Evolutionary conservation across 805 yeast species (phyloP), one percentile per base, ranked within the genome.

Genomic region (Yamadazyma insecticola): DNA sequence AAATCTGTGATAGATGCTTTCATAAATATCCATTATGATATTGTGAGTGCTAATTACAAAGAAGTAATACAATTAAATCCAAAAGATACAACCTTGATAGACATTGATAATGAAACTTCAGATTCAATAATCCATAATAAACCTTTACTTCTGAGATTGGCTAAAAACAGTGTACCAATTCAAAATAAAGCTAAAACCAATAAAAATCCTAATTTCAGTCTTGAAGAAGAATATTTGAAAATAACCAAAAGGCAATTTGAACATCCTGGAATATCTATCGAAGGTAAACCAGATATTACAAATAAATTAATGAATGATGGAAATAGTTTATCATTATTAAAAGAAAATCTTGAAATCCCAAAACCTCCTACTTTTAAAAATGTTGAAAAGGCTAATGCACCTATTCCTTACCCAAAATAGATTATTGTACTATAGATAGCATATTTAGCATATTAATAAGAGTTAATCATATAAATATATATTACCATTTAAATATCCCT

Each of bases 321-420:
- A 45, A 37, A 56, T 5, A 44, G 50, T 12, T 45, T 59, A 18
- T 37, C 42, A 2, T n/a, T n/a, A n/a, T n/a, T n/a, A n/a, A 36
- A 41, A 4, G 32, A 41, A 4, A 38, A 43, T n/a, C 27, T 52
- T 11, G 37, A 30, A 13, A 43, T 50, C 1, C 64, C 64, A 1
- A 41, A 51, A 2, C 45, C 77, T 14, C 90, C 89, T 2, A 59
- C 67, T 4, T 79, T 79, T 50, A 73, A 68, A 40, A 76, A 78
- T 46, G 76, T 79, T 6, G 89, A 82, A 41, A 77, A 74, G 48
- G 81, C 84, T 4, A 60, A 61, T 32, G 31, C 10, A 24, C 16
- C 30, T 6, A 26, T 34, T 7, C 12, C 15, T 21, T 72, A 70
- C 40, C 59, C 60, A 29, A 40, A 23, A n/a, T 13, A 17, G 5